Evolutionary conservation across 2,329 filamentous ascomycete species (phyloP).

Genomic region (Graphilbum fragrans): DNA sequence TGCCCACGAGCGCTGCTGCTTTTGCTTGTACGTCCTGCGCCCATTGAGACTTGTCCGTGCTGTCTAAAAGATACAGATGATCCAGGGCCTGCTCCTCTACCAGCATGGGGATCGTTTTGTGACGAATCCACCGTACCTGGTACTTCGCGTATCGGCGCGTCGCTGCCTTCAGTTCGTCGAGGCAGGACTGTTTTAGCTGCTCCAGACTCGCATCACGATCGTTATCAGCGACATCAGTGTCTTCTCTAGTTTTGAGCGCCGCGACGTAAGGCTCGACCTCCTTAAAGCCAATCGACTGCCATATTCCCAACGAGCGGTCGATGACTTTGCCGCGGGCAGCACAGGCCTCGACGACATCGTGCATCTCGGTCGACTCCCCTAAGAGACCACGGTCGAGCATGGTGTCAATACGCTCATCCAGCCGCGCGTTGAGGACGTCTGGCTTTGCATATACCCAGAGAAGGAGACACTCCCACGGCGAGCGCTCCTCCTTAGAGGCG

Average conservation of each 20-base stretch:
- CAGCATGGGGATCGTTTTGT: constrained; percentile 64
- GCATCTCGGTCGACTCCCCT: constrained; percentile 34
- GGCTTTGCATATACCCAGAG: constrained; percentile 80
- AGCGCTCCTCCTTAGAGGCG: constrained; percentile 6
- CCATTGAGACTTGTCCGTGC: constrained; percentile 56
- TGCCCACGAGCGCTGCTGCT: constrained; percentile 26
- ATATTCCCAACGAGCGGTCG: constrained; percentile 75
- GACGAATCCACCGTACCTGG: constrained; percentile 77
- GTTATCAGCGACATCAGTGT: background rate
- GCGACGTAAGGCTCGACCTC: constrained; percentile 66
- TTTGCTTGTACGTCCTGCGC: constrained; percentile 48
- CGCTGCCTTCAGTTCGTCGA: constrained; percentile 69
- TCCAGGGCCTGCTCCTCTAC: constrained; percentile 38
- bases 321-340: constrained; percentile 36
- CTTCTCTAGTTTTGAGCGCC: background rate
- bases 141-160: constrained; percentile 81
- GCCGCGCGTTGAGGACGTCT: constrained; percentile 53
- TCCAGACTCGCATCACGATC: constrained; percentile 27
- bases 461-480: constrained; percentile 47
- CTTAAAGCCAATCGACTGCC: constrained; percentile 94
- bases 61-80: constrained; percentile 69
- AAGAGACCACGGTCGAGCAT: constrained; percentile 56
- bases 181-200: constrained; percentile 41
- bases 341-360: constrained; percentile 22
- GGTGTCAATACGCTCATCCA: constrained; percentile 67